A percentile compares a stretch with the other conserved stretches of the same genome.
Evolutionary conservation across 306 rosid genomes (phyloP).

Genomic region (Castanea crenata): DNA sequence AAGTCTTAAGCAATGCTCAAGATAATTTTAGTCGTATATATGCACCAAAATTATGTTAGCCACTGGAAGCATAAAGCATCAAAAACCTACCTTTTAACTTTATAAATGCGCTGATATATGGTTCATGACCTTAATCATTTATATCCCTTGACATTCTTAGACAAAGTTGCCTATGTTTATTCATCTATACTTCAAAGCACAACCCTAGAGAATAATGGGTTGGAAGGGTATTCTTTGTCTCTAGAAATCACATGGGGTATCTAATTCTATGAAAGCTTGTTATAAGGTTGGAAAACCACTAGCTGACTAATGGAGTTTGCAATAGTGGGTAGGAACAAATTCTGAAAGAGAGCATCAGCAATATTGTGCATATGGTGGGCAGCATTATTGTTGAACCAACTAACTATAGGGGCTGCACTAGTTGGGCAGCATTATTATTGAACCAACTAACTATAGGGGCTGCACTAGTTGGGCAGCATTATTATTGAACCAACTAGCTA

Average conservation of each 20-base stretch:
- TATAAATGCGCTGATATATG: neutral
- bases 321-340: neutral
- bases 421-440: too few relatives aligned
- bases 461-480: too few relatives aligned
- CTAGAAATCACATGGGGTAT: neutral
- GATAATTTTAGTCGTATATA: neutral
- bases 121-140: neutral
- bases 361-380: neutral
- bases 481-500: too few relatives aligned
- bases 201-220: conserved; percentile 6
- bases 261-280: neutral
- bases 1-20: too few relatives aligned
- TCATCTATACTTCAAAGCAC: conserved; percentile 4
- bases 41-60: neutral
- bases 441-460: too few relatives aligned
- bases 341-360: neutral
- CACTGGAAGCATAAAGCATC: neutral
- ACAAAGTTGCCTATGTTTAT: neutral
- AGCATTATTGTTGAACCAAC: neutral
- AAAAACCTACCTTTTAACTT: neutral
- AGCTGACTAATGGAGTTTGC: neutral
- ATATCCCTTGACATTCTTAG: neutral
- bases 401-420: too few relatives aligned
- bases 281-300: neutral
- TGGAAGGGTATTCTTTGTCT: neutral